These are phyloP conservation scores for Singerocomus inundabilis DNA, from an alignment of 1,284 basidiomycete species.

Conservation along the genomic window DNA sequence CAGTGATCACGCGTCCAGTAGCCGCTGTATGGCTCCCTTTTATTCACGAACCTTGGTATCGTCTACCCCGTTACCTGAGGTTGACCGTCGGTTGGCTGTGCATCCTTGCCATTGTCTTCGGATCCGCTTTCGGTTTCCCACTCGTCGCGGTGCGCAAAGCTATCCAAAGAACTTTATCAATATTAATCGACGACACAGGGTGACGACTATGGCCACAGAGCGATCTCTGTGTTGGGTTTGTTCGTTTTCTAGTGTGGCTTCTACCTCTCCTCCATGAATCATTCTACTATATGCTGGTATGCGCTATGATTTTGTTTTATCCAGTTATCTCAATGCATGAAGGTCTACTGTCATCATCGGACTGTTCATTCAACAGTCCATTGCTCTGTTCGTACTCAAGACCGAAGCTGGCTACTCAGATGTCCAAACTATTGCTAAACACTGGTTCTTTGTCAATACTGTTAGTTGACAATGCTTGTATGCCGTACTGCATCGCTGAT, in stretches of 20 bases:
- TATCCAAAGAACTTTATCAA: neutral
- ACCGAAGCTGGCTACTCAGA: slow-evolving; percentile 73
- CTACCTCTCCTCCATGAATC: slow-evolving; percentile 60
- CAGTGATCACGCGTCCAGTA: slow-evolving; percentile 63
- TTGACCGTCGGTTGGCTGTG: slow-evolving; percentile 70
- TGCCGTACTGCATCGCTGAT: slow-evolving; percentile 9
- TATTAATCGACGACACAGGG: slow-evolving; percentile 40
- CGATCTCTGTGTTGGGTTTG: slow-evolving; percentile 79
- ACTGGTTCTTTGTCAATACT: slow-evolving; percentile 82
- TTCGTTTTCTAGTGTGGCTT: slow-evolving; percentile 75
- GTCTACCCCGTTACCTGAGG: slow-evolving; percentile 55
- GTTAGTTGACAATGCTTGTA: slow-evolving; percentile 37
- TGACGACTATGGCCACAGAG: slow-evolving; percentile 70
- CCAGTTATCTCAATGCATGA: slow-evolving; percentile 10
- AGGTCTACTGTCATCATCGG: slow-evolving; percentile 85
- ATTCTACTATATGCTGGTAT: slow-evolving; percentile 66
- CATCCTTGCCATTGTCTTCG: slow-evolving; percentile 73
- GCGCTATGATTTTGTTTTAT: neutral
- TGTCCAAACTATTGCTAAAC: slow-evolving; percentile 52
- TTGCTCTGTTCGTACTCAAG: slow-evolving; percentile 86
- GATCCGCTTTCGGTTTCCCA: slow-evolving; percentile 78
- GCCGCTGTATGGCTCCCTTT: slow-evolving; percentile 62
- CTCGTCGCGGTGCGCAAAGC: slow-evolving; percentile 49
- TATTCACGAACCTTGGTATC: slow-evolving; percentile 68
- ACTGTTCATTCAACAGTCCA: slow-evolving; percentile 77